phyloP scores from a whole-genome alignment of 2,329 filamentous ascomycete species.

The Fusarium kyushuense region DNA sequence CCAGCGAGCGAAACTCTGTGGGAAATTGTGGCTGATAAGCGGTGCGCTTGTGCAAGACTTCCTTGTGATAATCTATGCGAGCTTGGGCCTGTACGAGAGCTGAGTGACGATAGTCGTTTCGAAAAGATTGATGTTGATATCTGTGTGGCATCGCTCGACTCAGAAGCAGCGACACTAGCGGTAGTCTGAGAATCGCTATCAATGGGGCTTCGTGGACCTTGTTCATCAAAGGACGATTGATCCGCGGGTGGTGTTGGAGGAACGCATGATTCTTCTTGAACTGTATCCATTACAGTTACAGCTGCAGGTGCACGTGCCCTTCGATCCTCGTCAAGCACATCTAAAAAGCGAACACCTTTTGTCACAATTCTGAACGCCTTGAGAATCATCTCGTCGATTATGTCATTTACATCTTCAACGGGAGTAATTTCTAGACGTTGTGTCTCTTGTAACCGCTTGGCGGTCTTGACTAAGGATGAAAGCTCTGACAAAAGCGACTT shows the following conservation, averaged over 20 bases:
- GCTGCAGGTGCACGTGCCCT: conserved; percentile 63
- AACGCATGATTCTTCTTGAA: conserved; percentile 68
- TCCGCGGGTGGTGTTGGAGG: conserved; percentile 75
- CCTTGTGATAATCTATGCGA: conserved; percentile 55
- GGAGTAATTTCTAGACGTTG: conserved; percentile 64
- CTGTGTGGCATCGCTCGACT: conserved; percentile 55
- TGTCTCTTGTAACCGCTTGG: conserved; percentile 84
- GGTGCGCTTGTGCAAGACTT: conserved; percentile 56
- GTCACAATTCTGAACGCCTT: conserved; percentile 96
- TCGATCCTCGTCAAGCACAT: conserved; percentile 79
- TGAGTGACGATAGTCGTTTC: conserved; percentile 62
- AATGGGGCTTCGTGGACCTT: conserved; percentile 48
- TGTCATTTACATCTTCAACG: conserved; percentile 73
- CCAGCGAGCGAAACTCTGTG: conserved; percentile 84
- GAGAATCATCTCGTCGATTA: conserved; percentile 92
- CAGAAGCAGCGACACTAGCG: conserved; percentile 52
- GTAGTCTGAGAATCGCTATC: conserved; percentile 58
- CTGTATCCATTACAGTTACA: conserved; percentile 70
- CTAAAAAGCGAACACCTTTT: conserved; percentile 88
- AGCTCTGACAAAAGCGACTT: conserved; percentile 92
- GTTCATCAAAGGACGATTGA: conserved; percentile 61
- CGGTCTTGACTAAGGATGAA: conserved; percentile 87
- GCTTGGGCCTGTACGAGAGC: conserved; percentile 49
- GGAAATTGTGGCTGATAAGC: conserved; percentile 67
- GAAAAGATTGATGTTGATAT: conserved; percentile 53